Percentiles rank a stretch among this genome's conserved stretches.
These are phyloP conservation scores for Calonectria hongkongensis DNA, from an alignment of 2,329 filamentous ascomycete genomes.

Conservation along the genomic window DNA sequence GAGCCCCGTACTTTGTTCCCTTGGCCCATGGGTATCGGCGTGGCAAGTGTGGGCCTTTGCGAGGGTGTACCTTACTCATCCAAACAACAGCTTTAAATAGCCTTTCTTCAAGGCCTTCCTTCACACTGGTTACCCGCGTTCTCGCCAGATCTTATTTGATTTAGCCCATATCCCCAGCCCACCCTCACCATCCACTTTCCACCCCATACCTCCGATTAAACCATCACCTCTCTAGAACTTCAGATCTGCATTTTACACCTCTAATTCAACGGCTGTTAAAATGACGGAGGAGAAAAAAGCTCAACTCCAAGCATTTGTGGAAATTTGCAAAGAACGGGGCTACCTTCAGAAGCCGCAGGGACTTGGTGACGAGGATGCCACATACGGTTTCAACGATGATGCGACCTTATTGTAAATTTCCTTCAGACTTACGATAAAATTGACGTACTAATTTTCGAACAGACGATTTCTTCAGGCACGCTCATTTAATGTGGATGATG, in stretches of 20 bases:
- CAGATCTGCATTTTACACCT: background rate
- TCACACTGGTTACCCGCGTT: too few species aligned
- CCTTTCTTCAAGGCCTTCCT: background rate
- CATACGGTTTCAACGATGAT: background rate
- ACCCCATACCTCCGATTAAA: background rate
- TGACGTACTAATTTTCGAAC: background rate
- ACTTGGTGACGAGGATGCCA: background rate
- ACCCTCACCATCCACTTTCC: background rate
- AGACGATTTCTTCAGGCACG: constrained; percentile 11
- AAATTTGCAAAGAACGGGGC: background rate
- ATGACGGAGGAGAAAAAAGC: constrained; percentile 5
- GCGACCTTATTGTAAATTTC: background rate
- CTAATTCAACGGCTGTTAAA: background rate
- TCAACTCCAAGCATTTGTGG: background rate
- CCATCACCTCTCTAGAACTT: background rate
- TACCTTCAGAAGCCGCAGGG: background rate
- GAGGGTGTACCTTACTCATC: background rate
- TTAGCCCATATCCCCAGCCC: background rate
- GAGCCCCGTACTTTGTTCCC: background rate
- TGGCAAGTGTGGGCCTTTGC: background rate
- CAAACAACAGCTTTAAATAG: background rate
- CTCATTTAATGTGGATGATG: constrained; percentile 14
- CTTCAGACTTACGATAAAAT: background rate
- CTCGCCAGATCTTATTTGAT: too few species aligned
- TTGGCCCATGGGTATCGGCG: background rate